phyloP scores from a whole-genome alignment of 306 rosid species.

The Delonix regia region DNA sequence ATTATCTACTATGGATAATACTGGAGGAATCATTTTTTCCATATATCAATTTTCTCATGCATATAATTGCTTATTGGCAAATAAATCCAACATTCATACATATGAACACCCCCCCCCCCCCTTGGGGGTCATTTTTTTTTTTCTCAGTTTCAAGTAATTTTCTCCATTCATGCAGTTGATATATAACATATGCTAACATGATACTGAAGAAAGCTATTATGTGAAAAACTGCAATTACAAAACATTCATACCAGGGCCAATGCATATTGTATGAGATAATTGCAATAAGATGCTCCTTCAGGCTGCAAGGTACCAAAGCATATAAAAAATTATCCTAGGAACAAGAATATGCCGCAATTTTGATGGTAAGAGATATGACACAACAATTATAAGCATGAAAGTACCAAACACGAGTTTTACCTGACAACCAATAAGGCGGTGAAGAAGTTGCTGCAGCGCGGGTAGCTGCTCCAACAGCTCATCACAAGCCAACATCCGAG shows the following conservation, averaged over 20 bases:
- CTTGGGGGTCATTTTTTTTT: too few relatives aligned
- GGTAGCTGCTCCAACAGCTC: conserved; percentile 88
- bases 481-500: conserved; percentile 54
- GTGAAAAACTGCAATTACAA: conserved; percentile 2
- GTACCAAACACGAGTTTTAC: conserved; percentile 38
- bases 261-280: conserved; percentile 87
- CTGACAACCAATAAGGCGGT: conserved; percentile 88
- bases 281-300: conserved; percentile 85
- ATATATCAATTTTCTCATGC: neutral
- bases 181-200: neutral
- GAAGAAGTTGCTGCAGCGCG: conserved; percentile 87
- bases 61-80: neutral
- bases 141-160: neutral
- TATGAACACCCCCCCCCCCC: neutral
- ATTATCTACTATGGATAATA: neutral
- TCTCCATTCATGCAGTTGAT: neutral
- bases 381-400: neutral
- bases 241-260: conserved; percentile 76
- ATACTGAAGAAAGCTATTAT: conserved; percentile 7
- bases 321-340: conserved; percentile 29
- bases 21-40: neutral
- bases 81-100: conserved; percentile 1
- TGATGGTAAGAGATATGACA: neutral
- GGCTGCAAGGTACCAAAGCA: conserved; percentile 68
- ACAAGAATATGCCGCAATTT: conserved; percentile 17